phyloP scores from a whole-genome alignment of 2,329 filamentous ascomycete species.

The Ascochyta fabae region DNA sequence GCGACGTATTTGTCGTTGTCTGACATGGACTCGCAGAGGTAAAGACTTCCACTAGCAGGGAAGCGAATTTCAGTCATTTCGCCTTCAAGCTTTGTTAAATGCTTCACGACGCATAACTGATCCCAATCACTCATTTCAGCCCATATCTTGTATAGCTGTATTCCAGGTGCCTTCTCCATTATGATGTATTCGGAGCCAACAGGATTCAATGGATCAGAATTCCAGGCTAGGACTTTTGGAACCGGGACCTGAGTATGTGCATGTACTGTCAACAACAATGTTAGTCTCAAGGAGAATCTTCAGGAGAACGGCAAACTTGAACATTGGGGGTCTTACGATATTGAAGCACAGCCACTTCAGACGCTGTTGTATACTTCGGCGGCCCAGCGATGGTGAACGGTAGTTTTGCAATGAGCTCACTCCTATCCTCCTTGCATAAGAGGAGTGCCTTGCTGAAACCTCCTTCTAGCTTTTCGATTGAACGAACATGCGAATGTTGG shows the following conservation, averaged over 20 bases:
- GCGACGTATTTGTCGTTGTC: slow-evolving; percentile 8
- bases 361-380: slow-evolving; percentile 42
- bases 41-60: slow-evolving; percentile 41
- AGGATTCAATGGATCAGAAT: slow-evolving; percentile 32
- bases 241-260: slow-evolving; percentile 32
- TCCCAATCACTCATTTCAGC: slow-evolving; percentile 31
- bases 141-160: slow-evolving; percentile 41
- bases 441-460: slow-evolving; percentile 43
- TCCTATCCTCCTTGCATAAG: slow-evolving; percentile 28
- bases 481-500: slow-evolving; percentile 26
- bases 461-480: slow-evolving; percentile 45
- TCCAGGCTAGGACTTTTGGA: slow-evolving; percentile 38
- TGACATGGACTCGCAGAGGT: slow-evolving; percentile 28
- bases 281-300: slow-evolving; percentile 2
- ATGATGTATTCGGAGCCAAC: slow-evolving; percentile 47
- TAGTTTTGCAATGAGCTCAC: slow-evolving; percentile 25
- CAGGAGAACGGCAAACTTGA: neutral
- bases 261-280: slow-evolving; percentile 13
- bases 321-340: neutral
- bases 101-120: slow-evolving; percentile 33
- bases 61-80: slow-evolving; percentile 34
- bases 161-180: slow-evolving; percentile 42
- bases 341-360: slow-evolving; percentile 46
- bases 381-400: slow-evolving; percentile 42
- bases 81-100: slow-evolving; percentile 33